Evolutionary conservation across 2,329 filamentous ascomycete species (phyloP).

Genomic region (Ceratocystis smalleyi): DNA sequence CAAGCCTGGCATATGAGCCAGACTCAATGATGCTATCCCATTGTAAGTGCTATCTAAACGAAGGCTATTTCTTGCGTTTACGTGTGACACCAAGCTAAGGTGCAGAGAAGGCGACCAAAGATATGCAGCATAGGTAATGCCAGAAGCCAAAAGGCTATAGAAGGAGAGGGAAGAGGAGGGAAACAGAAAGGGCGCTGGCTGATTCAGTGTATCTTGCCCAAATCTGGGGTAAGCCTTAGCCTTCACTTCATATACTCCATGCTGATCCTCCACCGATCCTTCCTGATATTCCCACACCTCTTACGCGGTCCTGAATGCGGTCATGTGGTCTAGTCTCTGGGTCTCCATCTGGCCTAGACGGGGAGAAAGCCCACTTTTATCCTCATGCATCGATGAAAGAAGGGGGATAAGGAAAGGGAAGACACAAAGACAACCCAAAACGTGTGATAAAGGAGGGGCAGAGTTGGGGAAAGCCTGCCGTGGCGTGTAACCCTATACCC

Average conservation of each 20-base stretch:
- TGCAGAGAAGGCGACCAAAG: not conserved
- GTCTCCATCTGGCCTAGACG: constrained; percentile 3
- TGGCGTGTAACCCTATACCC: too few species aligned
- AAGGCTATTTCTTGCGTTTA: too few species aligned
- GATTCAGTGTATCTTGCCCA: not conserved
- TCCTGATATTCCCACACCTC: not conserved
- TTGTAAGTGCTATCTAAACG: too few species aligned
- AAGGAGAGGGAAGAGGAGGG: too few species aligned
- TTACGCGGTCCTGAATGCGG: constrained; percentile 12
- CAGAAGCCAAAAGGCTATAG: not conserved
- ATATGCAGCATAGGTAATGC: not conserved
- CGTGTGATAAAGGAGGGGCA: too few species aligned
- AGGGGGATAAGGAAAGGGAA: not conserved
- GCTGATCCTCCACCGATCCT: not conserved
- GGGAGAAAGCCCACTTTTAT: not conserved
- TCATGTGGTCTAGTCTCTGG: constrained; percentile 8
- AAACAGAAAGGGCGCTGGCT: not conserved
- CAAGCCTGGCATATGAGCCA: not conserved
- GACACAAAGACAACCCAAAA: not conserved
- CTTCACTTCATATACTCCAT: not conserved
- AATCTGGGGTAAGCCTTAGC: constrained; percentile 1
- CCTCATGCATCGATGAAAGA: not conserved
- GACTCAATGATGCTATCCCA: not conserved
- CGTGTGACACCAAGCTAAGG: too few species aligned
- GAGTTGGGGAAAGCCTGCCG: too few species aligned